Evolutionary conservation across 2,329 filamentous ascomycete species (phyloP), one percentile per base, ranked within the genome.

Genomic region (Colletotrichum euphorbiae): DNA sequence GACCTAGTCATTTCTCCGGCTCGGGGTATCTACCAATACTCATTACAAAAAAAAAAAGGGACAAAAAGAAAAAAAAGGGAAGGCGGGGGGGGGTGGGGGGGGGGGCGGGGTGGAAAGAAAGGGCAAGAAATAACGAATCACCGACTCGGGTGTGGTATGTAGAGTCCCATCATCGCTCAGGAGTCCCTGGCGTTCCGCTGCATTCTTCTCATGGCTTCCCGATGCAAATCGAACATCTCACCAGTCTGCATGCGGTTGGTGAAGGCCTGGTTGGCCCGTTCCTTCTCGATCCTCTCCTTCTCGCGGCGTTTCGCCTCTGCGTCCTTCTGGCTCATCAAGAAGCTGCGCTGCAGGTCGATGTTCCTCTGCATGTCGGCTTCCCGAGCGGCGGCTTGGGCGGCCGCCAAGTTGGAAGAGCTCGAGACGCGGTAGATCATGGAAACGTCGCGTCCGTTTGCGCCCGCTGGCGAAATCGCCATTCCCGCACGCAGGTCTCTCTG

Each of bases 201-300:
- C 90, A 98, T 91, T 77, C 85, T 90, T 70, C 91, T 85, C 87
- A 98, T 86, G 1, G 91, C 92, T 71, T 94, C 91, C 19, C 91
- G 86, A 77, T 98, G 94, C 21, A 90, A 85, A 51, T 92, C 91
- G 58, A 92, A 83, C 82, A 97, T 87, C 71, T 91, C 88, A 0
- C 90, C 90, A 15, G 87, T 89, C 61, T 93, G 85, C 91, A 97
- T 96, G 71, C 88, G 85, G 77, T 91, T 88, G 71, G 93, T 91
- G 73, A 93, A 89, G 42, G 85, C 84, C 56, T 86, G 86, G 13
- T 92, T 89, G 6, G 84, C 82, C 61, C 86, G 82, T 70, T 88
- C 84, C 71, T 85, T 86, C 55, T 86, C 87, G 46, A 83, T 80
- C 62, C 81, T 83, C 72, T 89, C 86, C 73, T 85, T 82, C 75